Evolutionary conservation across 2,329 filamentous ascomycete species (phyloP), one percentile per base, ranked within the genome.

Genomic region (Mycocentrospora acerina): DNA sequence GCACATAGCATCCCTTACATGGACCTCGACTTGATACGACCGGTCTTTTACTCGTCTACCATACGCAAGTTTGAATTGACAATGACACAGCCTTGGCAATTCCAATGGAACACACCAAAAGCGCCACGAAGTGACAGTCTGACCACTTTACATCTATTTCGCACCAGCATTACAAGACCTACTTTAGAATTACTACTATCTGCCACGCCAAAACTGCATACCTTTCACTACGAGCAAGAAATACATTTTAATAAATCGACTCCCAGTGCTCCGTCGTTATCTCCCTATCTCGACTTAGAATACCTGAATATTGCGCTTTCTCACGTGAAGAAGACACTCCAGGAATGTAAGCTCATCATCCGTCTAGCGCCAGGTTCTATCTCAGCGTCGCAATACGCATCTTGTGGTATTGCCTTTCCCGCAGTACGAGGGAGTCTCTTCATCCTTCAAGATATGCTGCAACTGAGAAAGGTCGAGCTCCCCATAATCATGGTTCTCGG

Each of bases 401-500:
- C 48, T 8, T 38, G 46, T 8, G 48, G 45, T n/a, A 29, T 52
- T n/a, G 33, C 38, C 1, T 56, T 58, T 24, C 55, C 55, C 1
- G 32, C 48, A 11, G 46, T 58, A 3, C 44, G 56, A 27, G 55
- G 55, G 29, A 58, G 52, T 12, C 29, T 55, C 13, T 44, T 47
- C 4, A 42, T 50, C n/a, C 38, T 59, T 3, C 48, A 51, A 24
- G 43, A 42, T 13, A 57, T 59, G 51, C 42, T 35, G 4, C 40
- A 41, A 7, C 35, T 57, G 0, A 32, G 12, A 1, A 46, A 40
- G 19, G 40, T 52, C 12, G 49, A 59, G 26, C 35, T 53, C 2
- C 55, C 55, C 4, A 50, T 55, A 38, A 37, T 51, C 9, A 51
- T 57, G 48, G 43, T 59, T 15, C 46, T 59, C 6, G 53, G 55